These are phyloP conservation scores for Pythium aristosporum DNA, from an alignment of 352 stramenopile species.

Conservation along the genomic window DNA sequence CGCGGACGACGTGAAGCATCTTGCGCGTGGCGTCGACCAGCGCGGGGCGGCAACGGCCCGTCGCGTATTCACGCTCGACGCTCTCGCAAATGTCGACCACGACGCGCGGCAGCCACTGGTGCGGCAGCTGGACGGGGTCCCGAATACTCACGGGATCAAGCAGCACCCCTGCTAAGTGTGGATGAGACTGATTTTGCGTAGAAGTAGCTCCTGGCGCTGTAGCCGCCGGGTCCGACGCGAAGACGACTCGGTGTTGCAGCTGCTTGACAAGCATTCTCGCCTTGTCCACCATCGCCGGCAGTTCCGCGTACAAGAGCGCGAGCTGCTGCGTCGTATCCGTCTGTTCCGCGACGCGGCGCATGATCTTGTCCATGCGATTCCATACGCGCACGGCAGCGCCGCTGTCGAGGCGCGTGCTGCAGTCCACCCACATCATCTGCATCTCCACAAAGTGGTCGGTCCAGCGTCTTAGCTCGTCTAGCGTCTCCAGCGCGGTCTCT, in stretches of 20 bases:
- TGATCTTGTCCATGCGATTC: slow-evolving; percentile 21
- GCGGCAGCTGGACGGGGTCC: slow-evolving; percentile 12
- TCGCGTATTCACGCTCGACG: slow-evolving; percentile 18
- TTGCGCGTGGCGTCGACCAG: slow-evolving; percentile 12
- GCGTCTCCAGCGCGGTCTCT: slow-evolving; percentile 3
- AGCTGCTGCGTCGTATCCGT: slow-evolving; percentile 11
- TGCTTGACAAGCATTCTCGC: slow-evolving; percentile 2
- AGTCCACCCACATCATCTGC: slow-evolving; percentile 26
- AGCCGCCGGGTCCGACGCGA: neutral
- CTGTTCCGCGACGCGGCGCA: neutral
- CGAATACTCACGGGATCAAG: neutral
- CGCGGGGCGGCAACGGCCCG: slow-evolving; percentile 8
- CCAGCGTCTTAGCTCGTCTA: slow-evolving; percentile 19
- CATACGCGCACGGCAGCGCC: slow-evolving; percentile 16
- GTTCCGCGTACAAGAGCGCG: slow-evolving; percentile 6
- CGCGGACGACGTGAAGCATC: slow-evolving; percentile 14
- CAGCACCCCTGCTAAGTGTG: neutral
- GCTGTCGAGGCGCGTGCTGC: slow-evolving; percentile 15
- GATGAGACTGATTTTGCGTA: neutral
- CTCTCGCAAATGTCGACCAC: slow-evolving; percentile 16
- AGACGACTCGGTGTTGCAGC: neutral
- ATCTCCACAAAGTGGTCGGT: slow-evolving; percentile 16
- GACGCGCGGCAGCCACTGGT: slow-evolving; percentile 27
- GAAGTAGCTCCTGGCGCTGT: slow-evolving; percentile 1
- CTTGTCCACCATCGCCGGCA: slow-evolving; percentile 7